Conservation (phyloP, 441 rosid species). For the Capsella rubella region DNA sequence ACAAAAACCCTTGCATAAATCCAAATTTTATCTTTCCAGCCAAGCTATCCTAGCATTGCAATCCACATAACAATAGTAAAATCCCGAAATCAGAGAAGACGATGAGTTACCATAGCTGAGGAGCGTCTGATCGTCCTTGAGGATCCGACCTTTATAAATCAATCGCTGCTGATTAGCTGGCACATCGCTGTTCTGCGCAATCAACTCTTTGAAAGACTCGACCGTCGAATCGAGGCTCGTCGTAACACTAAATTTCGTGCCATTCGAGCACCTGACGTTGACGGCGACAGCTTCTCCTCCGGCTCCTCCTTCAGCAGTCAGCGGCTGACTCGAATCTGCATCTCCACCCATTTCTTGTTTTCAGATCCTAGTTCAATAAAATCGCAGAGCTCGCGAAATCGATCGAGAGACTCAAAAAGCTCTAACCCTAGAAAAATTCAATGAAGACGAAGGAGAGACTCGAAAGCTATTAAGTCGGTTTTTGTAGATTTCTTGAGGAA, state of each 20-base stretch:
- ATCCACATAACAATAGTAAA: background rate
- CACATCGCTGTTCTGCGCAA: slow-evolving; percentile 68
- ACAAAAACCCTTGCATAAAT: background rate
- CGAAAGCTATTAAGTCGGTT: slow-evolving; percentile 26
- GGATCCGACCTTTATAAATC: slow-evolving; percentile 82
- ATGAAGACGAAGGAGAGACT: slow-evolving; percentile 9
- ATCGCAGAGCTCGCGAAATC: slow-evolving; percentile 16
- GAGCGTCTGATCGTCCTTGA: slow-evolving; percentile 74
- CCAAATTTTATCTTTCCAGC: background rate
- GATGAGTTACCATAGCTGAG: slow-evolving; percentile 59
- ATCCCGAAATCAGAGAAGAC: background rate
- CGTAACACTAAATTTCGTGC: slow-evolving; percentile 59
- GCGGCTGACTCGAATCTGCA: slow-evolving; percentile 59
- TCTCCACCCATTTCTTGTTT: slow-evolving; percentile 55
- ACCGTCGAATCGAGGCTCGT: slow-evolving; percentile 63
- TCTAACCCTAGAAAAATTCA: slow-evolving; percentile 41
- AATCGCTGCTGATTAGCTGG: slow-evolving; percentile 75
- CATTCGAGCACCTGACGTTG: slow-evolving; percentile 66
- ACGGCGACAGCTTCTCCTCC: slow-evolving; percentile 49
- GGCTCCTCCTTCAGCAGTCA: slow-evolving; percentile 27
- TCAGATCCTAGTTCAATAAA: slow-evolving; percentile 16
- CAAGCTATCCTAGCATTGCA: background rate
- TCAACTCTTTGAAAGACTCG: slow-evolving; percentile 60
- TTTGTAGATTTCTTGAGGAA: slow-evolving; percentile 35
- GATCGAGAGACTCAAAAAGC: slow-evolving; percentile 21